phyloP scores from a whole-genome alignment of 257 asterid genomes.

The Penstemon newberryi region DNA sequence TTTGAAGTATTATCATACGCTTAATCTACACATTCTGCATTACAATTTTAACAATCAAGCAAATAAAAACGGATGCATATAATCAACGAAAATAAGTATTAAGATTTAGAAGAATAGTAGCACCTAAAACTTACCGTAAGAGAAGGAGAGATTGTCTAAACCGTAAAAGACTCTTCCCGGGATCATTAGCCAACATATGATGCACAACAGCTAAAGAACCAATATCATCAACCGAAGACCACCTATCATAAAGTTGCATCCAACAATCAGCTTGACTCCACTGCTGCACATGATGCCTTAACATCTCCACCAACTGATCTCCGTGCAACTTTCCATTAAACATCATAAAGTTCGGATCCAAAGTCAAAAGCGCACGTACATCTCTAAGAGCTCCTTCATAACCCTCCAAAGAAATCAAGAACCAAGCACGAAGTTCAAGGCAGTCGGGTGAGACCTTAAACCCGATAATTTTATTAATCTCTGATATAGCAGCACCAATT shows the following conservation, averaged over 20 bases:
- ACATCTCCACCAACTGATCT: slow-evolving; percentile 67
- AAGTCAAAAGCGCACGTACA: slow-evolving; percentile 77
- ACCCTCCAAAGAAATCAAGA: slow-evolving; percentile 66
- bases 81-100: not conserved
- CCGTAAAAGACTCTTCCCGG: slow-evolving; percentile 78
- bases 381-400: slow-evolving; percentile 79
- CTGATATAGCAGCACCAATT: slow-evolving; percentile 65
- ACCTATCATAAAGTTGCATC: slow-evolving; percentile 87
- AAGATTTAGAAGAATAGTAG: not conserved
- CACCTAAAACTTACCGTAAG: slow-evolving; percentile 48
- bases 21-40: not conserved
- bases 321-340: slow-evolving; percentile 80
- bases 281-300: slow-evolving; percentile 58
- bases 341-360: slow-evolving; percentile 85
- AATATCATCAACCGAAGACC: slow-evolving; percentile 94
- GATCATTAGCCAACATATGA: slow-evolving; percentile 87
- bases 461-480: slow-evolving; percentile 69
- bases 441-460: slow-evolving; percentile 91
- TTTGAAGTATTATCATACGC: not conserved
- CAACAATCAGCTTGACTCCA: slow-evolving; percentile 95
- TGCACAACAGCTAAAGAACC: slow-evolving; percentile 96
- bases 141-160: slow-evolving; percentile 93
- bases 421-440: slow-evolving; percentile 96
- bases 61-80: not conserved
- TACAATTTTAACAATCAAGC: not conserved